Evolutionary conservation across 192 early-diverging fungal species (phyloP), one percentile per base, ranked within the genome.

Genomic region (Coemansia brasiliensis): DNA sequence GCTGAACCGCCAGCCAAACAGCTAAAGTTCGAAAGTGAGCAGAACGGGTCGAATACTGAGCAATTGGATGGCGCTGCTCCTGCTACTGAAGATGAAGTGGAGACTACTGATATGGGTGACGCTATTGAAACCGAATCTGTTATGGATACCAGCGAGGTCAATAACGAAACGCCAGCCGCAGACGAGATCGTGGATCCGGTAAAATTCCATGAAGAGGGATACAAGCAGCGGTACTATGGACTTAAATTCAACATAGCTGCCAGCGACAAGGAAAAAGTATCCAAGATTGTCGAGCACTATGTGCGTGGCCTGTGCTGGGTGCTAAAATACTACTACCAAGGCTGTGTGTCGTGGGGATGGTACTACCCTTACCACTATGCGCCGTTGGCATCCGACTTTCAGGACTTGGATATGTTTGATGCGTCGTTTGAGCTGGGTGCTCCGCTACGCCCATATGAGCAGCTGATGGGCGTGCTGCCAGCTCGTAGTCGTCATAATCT

Each of bases 281-380:
- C 42, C 61, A 80, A 75, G n/a, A 79, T 87, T 61, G 85, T 86
- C 26, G 81, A 87, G 61, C 80, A 81, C 72, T 99, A 99, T 65
- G 84, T 95, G 44, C 93, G 96, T 67, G 95, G 96, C 16, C 74
- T 98, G 22, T 95, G 92, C 69, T 98, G 96, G 96, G 94, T 98
- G 29, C 85, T 95, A 41, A 77, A 86, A 52, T 99, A 99, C 71
- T 99, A 99, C 71, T 96, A 93, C 74, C 84, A 88, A 53, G 94
- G 94, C 3, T 92, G 93, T 55, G 87, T 83, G 20, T 97, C 95
- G 15, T 99, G 96, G 96, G 86, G 82, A 32, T 99, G 95, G 95
- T 99, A 91, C 81, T 99, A 92, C 58, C 95, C 95, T 5, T 98
- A 92, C 72, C 92, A 97, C 81, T 99, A 98, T 63, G 89, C 96